These are phyloP conservation scores for Rachicladosporium sp. DNA, from an alignment of 2,329 filamentous ascomycete species.

Conservation along the genomic window DNA sequence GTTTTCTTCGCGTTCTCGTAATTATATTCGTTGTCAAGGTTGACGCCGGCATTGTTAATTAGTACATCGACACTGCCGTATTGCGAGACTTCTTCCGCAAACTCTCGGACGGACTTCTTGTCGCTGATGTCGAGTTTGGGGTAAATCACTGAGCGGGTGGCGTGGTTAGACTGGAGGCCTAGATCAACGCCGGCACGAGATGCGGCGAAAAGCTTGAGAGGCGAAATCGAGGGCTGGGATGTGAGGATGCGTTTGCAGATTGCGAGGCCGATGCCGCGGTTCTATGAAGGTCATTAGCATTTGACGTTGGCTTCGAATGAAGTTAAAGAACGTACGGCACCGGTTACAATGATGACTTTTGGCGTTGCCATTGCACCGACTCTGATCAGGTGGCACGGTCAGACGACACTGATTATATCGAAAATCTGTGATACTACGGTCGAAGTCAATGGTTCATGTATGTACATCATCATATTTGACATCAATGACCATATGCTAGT, in stretches of 20 bases:
- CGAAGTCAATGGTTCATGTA: too few relatives aligned
- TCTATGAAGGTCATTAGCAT: slow-evolving; percentile 11
- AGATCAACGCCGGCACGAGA: slow-evolving; percentile 21
- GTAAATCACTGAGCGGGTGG: slow-evolving; percentile 15
- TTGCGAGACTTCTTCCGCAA: slow-evolving; percentile 16
- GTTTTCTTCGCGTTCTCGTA: slow-evolving; percentile 19
- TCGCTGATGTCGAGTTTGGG: slow-evolving; percentile 21
- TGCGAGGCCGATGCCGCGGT: slow-evolving; percentile 25
- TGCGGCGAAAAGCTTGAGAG: slow-evolving; percentile 22
- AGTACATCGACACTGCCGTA: slow-evolving; percentile 21
- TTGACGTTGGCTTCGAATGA: not conserved
- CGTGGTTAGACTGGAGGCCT: slow-evolving; percentile 9
- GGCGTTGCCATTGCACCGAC: slow-evolving; percentile 17
- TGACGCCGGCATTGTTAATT: slow-evolving; percentile 27
- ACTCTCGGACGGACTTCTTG: slow-evolving; percentile 15
- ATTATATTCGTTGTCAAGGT: slow-evolving; percentile 18
- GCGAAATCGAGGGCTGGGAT: slow-evolving; percentile 8
- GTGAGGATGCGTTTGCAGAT: slow-evolving; percentile 22
- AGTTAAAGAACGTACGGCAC: slow-evolving; percentile 14
- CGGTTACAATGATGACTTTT: slow-evolving; percentile 22
- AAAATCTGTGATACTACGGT: too few relatives aligned
- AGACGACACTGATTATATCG: too few relatives aligned
- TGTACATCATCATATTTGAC: too few relatives aligned
- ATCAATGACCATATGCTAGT: too few relatives aligned
- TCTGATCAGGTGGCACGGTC: too few relatives aligned